Percentiles rank a stretch among this genome's conserved stretches.
phyloP scores from a whole-genome alignment of 495 filamentous ascomycete genomes.

The Penicillium simplicissimum region DNA sequence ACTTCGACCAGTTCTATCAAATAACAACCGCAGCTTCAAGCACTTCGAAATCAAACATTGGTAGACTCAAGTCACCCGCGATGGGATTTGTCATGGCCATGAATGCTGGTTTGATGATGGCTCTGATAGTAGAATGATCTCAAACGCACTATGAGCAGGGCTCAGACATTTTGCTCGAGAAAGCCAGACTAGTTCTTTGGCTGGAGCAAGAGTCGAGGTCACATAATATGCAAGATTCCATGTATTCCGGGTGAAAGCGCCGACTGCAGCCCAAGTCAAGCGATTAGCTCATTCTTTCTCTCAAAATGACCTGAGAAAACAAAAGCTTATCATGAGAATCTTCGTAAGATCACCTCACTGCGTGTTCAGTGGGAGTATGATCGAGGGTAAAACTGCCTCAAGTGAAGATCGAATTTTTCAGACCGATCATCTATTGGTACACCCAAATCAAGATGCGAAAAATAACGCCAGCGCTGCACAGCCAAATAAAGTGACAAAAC shows the following conservation, averaged over 20 bases:
- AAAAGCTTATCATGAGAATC: background rate
- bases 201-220: background rate
- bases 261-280: background rate
- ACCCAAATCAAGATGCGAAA: constrained; percentile 31
- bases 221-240: background rate
- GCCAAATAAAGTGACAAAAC: constrained; percentile 24
- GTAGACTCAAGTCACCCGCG: background rate
- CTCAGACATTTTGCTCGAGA: background rate
- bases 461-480: constrained; percentile 36
- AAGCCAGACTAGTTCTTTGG: background rate
- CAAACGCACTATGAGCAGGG: background rate
- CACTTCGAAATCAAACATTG: background rate
- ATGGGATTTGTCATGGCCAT: background rate
- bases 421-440: constrained; percentile 32
- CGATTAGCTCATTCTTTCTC: background rate
- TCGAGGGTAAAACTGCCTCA: background rate
- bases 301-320: background rate
- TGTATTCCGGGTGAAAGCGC: background rate
- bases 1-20: background rate
- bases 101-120: background rate
- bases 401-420: constrained; percentile 21
- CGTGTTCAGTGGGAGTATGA: background rate
- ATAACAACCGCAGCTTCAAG: background rate
- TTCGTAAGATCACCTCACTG: background rate
- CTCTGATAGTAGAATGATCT: background rate